Conservation (phyloP, 1,139 yeast genomes). For the Lodderomyces elongisporus region DNA sequence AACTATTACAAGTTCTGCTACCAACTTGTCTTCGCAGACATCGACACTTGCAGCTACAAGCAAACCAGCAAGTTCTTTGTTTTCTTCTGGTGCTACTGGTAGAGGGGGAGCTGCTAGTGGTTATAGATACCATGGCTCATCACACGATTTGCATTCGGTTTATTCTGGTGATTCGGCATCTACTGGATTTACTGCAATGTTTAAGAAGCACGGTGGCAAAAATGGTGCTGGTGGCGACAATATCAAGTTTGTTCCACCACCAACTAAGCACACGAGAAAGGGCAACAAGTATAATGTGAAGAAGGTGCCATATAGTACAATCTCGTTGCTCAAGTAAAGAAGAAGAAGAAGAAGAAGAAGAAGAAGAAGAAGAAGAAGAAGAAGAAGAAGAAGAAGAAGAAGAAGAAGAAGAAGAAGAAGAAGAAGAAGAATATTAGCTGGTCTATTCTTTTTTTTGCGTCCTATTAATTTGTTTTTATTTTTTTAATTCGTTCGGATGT, state of each 20-base stretch:
- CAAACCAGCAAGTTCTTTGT: conserved; percentile 8
- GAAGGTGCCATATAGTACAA: conserved; percentile 26
- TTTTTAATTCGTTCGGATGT: too few species aligned
- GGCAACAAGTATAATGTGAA: conserved; percentile 29
- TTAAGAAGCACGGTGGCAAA: conserved; percentile 14
- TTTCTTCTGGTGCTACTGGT: conserved; percentile 3
- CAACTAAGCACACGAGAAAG: conserved; percentile 16
- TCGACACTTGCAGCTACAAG: conserved; percentile 2
- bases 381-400: conserved; percentile 3
- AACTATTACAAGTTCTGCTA: conserved; percentile 3
- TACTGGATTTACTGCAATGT: conserved; percentile 35
- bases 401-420: background rate
- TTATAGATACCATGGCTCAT: conserved; percentile 11
- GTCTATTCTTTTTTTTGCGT: background rate
- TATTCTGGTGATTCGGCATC: conserved; percentile 22
- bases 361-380: background rate
- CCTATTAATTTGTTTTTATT: too few species aligned
- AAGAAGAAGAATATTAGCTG: background rate
- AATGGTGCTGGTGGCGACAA: conserved; percentile 11
- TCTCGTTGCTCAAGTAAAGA: conserved; percentile 12
- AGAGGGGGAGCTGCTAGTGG: conserved; percentile 3
- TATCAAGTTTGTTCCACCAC: conserved; percentile 16
- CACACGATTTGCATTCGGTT: conserved; percentile 26
- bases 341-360: conserved; percentile 2
- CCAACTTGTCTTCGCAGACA: conserved; percentile 5